These are phyloP conservation scores for Cucumis sativus DNA, from an alignment of 306 rosid species.

Conservation along the genomic window DNA sequence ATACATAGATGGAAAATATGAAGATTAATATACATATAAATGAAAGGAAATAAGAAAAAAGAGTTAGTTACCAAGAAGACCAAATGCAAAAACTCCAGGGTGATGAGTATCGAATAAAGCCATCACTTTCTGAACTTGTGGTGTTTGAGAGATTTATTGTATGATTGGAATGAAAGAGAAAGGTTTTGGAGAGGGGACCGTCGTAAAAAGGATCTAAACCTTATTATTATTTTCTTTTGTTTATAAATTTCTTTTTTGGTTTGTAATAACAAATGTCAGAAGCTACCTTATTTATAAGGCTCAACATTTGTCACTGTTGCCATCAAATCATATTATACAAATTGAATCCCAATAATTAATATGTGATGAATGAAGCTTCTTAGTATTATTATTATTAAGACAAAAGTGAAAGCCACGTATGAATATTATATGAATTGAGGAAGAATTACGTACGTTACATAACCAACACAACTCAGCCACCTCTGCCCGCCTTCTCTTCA, in stretches of 20 bases:
- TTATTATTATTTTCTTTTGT: neutral
- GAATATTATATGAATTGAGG: neutral
- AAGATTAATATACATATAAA: neutral
- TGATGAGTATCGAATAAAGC: conserved; percentile 1
- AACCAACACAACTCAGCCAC: neutral
- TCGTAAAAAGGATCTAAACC: neutral
- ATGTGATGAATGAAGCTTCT: neutral
- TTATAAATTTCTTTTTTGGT: neutral
- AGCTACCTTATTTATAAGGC: neutral
- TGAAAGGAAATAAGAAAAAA: too few relatives aligned
- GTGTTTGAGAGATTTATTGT: neutral
- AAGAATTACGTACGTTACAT: conserved; percentile 3
- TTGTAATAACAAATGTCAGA: neutral
- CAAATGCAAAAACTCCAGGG: conserved; percentile 3
- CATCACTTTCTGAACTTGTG: neutral
- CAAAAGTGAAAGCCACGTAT: neutral
- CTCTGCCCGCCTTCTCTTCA: neutral
- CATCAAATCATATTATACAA: neutral
- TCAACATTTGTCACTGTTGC: neutral
- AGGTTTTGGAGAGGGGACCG: neutral
- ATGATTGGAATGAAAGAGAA: conserved; percentile 9
- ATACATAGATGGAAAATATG: too few relatives aligned
- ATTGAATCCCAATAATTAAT: neutral
- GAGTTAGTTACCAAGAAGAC: conserved; percentile 5
- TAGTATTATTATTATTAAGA: neutral